A percentile compares a stretch with the other conserved stretches of the same genome.
These are phyloP conservation scores for Dipteronia sinensis DNA, from an alignment of 345 rosid species.

Conservation along the genomic window DNA sequence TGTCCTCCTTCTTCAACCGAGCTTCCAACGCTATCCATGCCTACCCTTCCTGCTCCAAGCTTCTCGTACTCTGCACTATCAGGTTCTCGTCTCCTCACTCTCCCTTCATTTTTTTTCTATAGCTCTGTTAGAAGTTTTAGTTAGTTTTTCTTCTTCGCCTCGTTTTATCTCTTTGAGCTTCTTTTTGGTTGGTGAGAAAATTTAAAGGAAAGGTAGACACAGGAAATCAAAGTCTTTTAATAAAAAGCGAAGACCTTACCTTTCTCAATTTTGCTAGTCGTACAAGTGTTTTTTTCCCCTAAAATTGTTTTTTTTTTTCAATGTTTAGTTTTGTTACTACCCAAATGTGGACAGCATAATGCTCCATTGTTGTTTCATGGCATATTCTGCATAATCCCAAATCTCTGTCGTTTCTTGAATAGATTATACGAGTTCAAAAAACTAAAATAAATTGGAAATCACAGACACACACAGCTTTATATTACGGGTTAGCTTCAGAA, in stretches of 20 bases:
- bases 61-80: conserved; percentile 63
- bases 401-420: too few species aligned
- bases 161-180: background rate
- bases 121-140: too few species aligned
- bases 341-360: background rate
- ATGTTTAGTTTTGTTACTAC: too few species aligned
- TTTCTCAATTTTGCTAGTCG: background rate
- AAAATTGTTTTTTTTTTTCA: too few species aligned
- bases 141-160: too few species aligned
- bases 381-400: too few species aligned
- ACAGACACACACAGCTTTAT: background rate
- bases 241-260: background rate
- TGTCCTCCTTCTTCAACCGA: conserved; percentile 63
- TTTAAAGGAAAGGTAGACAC: background rate
- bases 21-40: conserved; percentile 53
- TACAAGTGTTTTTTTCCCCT: background rate
- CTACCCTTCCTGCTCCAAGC: conserved; percentile 51
- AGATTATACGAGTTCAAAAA: too few species aligned
- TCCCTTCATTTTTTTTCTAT: background rate
- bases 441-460: background rate
- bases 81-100: conserved; percentile 43
- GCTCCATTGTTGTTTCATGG: background rate
- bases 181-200: conserved; percentile 12
- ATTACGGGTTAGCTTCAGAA: background rate
- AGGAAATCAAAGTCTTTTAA: background rate